These are phyloP conservation scores for Phellopilus nigrolimitatus DNA, from an alignment of 1,284 basidiomycete species.

Conservation along the genomic window DNA sequence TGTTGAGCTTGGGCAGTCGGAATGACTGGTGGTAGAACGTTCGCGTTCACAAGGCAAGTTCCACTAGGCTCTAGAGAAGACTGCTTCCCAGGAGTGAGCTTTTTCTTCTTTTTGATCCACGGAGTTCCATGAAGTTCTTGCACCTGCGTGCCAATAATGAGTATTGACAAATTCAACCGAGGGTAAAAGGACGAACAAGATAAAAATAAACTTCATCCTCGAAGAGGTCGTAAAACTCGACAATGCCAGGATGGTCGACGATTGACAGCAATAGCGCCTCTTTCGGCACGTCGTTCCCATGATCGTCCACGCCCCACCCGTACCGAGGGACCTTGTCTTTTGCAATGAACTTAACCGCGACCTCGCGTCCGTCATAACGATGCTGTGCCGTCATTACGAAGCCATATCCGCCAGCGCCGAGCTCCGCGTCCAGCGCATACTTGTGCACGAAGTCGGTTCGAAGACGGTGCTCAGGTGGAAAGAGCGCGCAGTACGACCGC, in stretches of 20 bases:
- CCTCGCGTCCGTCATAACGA: conserved; percentile 53
- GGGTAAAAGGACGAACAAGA: conserved; percentile 50
- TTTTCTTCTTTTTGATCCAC: conserved; percentile 43
- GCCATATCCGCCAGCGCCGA: conserved; percentile 89
- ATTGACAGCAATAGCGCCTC: conserved; percentile 77
- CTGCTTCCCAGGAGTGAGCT: neutral
- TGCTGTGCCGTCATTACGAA: conserved; percentile 82
- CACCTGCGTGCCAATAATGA: conserved; percentile 44
- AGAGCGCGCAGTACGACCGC: conserved; percentile 48
- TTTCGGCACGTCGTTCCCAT: conserved; percentile 62
- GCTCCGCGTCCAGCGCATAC: conserved; percentile 74
- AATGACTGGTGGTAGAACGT: neutral
- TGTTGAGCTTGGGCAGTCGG: too few relatives aligned
- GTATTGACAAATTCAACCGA: conserved; percentile 5
- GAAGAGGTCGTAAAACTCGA: conserved; percentile 78
- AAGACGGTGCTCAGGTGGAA: conserved; percentile 59
- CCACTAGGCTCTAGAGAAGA: neutral
- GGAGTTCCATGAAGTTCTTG: conserved; percentile 91
- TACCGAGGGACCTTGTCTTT: conserved; percentile 78
- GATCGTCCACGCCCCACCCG: conserved; percentile 71
- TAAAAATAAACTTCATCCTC: conserved; percentile 85
- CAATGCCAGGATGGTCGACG: conserved; percentile 76
- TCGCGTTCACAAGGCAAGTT: neutral
- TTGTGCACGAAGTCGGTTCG: conserved; percentile 58
- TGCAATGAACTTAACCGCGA: conserved; percentile 92